These are phyloP conservation scores for Penicillium verrucosum DNA, from an alignment of 2,329 filamentous ascomycete genomes.

Conservation along the genomic window DNA sequence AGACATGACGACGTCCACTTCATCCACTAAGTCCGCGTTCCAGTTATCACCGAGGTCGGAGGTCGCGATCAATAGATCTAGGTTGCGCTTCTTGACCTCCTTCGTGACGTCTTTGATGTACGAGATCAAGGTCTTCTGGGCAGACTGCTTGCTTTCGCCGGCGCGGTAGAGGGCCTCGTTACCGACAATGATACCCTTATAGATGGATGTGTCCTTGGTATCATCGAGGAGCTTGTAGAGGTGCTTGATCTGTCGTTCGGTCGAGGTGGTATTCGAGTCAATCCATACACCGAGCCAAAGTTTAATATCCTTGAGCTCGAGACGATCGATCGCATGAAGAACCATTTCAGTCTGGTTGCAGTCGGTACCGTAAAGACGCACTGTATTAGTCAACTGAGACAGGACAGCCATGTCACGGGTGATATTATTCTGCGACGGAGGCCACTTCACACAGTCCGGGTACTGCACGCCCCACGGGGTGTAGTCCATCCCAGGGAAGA, in stretches of 20 bases:
- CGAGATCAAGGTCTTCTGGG: constrained; percentile 58
- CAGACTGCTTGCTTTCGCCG: constrained; percentile 57
- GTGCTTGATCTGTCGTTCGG: constrained; percentile 72
- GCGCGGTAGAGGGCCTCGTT: constrained; percentile 61
- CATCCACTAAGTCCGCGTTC: constrained; percentile 64
- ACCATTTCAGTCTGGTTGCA: constrained; percentile 98
- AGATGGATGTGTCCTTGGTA: constrained; percentile 44
- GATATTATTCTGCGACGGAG: constrained; percentile 89
- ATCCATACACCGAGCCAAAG: constrained; percentile 96
- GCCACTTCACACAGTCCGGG: constrained; percentile 71
- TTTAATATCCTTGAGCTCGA: constrained; percentile 73
- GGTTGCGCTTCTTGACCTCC: constrained; percentile 66
- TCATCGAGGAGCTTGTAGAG: constrained; percentile 78
- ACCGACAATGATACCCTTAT: constrained; percentile 61
- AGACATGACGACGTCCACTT: constrained; percentile 87
- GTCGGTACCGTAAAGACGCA: constrained; percentile 90
- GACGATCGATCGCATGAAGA: constrained; percentile 71
- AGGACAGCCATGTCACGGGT: constrained; percentile 88
- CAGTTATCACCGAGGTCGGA: constrained; percentile 89
- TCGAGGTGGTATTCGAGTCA: constrained; percentile 78
- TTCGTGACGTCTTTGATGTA: constrained; percentile 66
- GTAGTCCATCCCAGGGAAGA: constrained; percentile 94
- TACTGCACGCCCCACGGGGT: constrained; percentile 90
- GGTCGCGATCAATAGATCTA: constrained; percentile 75
- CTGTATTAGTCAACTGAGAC: constrained; percentile 80